Evolutionary conservation across 2,329 filamentous ascomycete species (phyloP), one percentile per base, ranked within the genome.

Genomic region (Helotiales sp.): DNA sequence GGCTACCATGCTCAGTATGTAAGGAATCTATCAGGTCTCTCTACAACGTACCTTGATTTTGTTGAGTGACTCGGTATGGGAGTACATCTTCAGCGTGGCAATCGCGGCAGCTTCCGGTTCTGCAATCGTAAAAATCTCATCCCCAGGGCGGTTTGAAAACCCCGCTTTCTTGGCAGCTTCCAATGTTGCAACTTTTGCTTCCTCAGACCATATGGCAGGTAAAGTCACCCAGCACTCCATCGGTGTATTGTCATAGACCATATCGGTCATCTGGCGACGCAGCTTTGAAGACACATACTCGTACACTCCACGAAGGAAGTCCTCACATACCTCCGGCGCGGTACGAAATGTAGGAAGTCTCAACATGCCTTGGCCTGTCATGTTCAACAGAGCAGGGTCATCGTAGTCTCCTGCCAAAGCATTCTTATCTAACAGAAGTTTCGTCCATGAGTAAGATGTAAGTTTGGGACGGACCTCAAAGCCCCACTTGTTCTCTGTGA

Each of bases 81-180:
- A 52, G 49, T 52, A 52, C 49, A 37, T 67, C 30, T 68, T 72
- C 17, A 74, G 61, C 0, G 73, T 68, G 8, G 69, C 68, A 32
- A 74, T 73, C 0, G 73, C 73, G 26, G 73, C 73, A 0, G 73
- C 73, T 60, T 75, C 73, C 55, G 73, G 73, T 50, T 74, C 73
- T n/a, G 72, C 55, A 55, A 75, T 74, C 1, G 72, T 74, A 26
- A 58, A 70, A 30, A 75, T 50, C 13, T 70, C 49, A 40, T 73
- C 73, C 0, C 32, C 60, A n/a, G 52, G 17, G 8, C 68, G 30
- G 11, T 32, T 65, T 2, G 68, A 70, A 20, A 43, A 43, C 3
- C 40, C 40, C 4, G 40, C 40, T 20, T 43, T 43, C 17, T 43
- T 43, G 40, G 40, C 40, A 43, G 40, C 40, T 43, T 43, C 3